Conservation (phyloP, 2,329 filamentous ascomycete genomes). For the Sporothrix brunneoviolacea region DNA sequence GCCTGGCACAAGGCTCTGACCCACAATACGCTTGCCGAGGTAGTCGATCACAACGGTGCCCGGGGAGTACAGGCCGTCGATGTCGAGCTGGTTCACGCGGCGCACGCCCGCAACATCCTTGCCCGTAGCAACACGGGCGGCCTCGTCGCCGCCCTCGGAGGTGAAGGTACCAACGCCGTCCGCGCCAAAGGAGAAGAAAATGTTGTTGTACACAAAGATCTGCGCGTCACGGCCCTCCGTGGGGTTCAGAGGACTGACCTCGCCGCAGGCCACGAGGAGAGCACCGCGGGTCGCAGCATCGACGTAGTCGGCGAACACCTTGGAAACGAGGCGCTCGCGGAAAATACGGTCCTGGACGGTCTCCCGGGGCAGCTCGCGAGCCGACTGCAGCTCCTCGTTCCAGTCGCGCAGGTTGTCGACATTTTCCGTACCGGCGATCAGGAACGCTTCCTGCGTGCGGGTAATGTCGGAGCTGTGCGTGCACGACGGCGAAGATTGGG, state of each 20-base stretch:
- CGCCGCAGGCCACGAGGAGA: conserved; percentile 83
- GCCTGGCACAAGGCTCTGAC: conserved; percentile 94
- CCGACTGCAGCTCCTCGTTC: conserved; percentile 99
- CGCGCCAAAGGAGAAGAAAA: conserved; percentile 97
- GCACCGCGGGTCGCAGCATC: conserved; percentile 90
- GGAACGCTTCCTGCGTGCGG: conserved; percentile 84
- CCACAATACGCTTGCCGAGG: conserved; percentile 91
- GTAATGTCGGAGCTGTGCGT: conserved; percentile 77
- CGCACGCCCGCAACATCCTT: conserved; percentile 95
- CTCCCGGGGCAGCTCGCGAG: conserved; percentile 86
- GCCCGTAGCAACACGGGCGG: conserved; percentile 87
- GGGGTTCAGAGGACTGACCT: conserved; percentile 89
- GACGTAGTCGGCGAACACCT: conserved; percentile 96
- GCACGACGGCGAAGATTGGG: conserved; percentile 55
- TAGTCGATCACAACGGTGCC: conserved; percentile 97
- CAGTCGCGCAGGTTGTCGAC: conserved; percentile 92
- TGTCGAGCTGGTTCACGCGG: conserved; percentile 94
- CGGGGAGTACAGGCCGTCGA: conserved; percentile 87
- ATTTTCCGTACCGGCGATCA: conserved; percentile 86
- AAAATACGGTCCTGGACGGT: conserved; percentile 94
- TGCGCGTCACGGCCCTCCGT: conserved; percentile 89
- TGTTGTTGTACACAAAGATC: conserved; percentile 99
- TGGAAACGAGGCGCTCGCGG: conserved; percentile 85
- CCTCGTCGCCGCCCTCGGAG: conserved; percentile 92
- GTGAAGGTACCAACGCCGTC: conserved; percentile 97